These are phyloP conservation scores for Leccinum aurantiacum DNA, from an alignment of 768 basidiomycete genomes.

Conservation along the genomic window DNA sequence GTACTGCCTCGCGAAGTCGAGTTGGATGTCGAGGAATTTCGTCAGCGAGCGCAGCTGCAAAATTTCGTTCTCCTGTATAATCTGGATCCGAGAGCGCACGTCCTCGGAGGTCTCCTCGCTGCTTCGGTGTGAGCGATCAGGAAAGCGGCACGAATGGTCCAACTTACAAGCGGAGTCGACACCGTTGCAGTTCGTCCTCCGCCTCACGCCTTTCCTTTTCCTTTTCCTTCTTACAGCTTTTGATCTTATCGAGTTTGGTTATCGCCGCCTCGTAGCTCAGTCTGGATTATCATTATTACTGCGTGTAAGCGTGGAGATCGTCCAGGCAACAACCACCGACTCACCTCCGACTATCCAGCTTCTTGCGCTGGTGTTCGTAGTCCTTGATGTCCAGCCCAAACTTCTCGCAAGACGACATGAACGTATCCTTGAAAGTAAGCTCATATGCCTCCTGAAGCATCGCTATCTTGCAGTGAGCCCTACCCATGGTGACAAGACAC, in stretches of 20 bases:
- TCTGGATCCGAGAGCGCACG: slow-evolving; percentile 74
- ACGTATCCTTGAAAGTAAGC: slow-evolving; percentile 69
- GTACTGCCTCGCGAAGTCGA: slow-evolving; percentile 73
- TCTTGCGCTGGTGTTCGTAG: slow-evolving; percentile 78
- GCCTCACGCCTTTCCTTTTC: slow-evolving; percentile 70
- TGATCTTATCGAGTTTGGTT: slow-evolving; percentile 66
- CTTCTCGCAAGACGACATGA: slow-evolving; percentile 61
- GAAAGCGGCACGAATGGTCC: background rate
- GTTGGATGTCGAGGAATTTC: slow-evolving; percentile 68
- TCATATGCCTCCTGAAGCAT: slow-evolving; percentile 82
- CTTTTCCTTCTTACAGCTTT: slow-evolving; percentile 77
- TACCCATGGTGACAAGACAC: slow-evolving; percentile 73
- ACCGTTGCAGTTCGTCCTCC: slow-evolving; percentile 76
- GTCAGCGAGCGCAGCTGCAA: slow-evolving; percentile 70
- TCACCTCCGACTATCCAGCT: slow-evolving; percentile 81
- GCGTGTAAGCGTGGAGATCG: background rate
- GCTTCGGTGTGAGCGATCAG: slow-evolving; percentile 12
- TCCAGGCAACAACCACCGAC: slow-evolving; percentile 12
- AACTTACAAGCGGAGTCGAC: slow-evolving; percentile 73
- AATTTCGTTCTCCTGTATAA: slow-evolving; percentile 78
- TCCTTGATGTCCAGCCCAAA: slow-evolving; percentile 79
- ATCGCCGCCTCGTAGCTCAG: slow-evolving; percentile 75
- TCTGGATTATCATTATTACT: slow-evolving; percentile 37
- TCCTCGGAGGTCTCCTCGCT: slow-evolving; percentile 90
- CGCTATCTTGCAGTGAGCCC: slow-evolving; percentile 83